A percentile compares a stretch with the other conserved stretches of the same genome.
Conservation (phyloP, 2,329 filamentous ascomycete species). For the Talaromyces amestolkiae region DNA sequence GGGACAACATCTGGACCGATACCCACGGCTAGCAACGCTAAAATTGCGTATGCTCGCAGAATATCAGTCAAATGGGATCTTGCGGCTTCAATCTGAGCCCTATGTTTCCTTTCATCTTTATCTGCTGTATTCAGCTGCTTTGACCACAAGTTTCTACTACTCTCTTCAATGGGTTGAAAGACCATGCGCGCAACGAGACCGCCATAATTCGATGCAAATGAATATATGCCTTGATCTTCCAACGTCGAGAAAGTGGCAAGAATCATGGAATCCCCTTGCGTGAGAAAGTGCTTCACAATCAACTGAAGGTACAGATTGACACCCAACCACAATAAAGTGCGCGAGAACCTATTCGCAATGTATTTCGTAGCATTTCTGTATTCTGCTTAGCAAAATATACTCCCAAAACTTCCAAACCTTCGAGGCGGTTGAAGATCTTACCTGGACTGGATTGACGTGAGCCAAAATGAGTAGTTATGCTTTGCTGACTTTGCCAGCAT, state of each 20-base stretch:
- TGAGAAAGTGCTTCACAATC: slow-evolving; percentile 86
- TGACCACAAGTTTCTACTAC: slow-evolving; percentile 84
- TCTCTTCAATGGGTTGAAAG: slow-evolving; percentile 94
- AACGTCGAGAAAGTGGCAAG: slow-evolving; percentile 75
- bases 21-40: slow-evolving; percentile 66
- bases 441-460: slow-evolving; percentile 44
- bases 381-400: slow-evolving; percentile 15
- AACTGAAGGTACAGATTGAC: slow-evolving; percentile 85
- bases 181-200: slow-evolving; percentile 82
- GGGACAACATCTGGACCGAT: slow-evolving; percentile 75
- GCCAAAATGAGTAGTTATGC: slow-evolving; percentile 68
- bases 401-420: neutral
- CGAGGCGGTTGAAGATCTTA: slow-evolving; percentile 24
- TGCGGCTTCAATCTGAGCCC: slow-evolving; percentile 26
- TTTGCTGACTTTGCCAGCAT: slow-evolving; percentile 56
- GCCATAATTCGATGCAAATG: slow-evolving; percentile 91
- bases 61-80: slow-evolving; percentile 48
- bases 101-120: slow-evolving; percentile 19
- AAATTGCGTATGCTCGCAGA: slow-evolving; percentile 69
- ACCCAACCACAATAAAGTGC: slow-evolving; percentile 67
- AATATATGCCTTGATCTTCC: slow-evolving; percentile 83
- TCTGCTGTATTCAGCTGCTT: slow-evolving; percentile 60
- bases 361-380: slow-evolving; percentile 42
- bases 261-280: slow-evolving; percentile 89
- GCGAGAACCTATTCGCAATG: slow-evolving; percentile 62